phyloP scores from a whole-genome alignment of 2,329 filamentous ascomycete species.

The Alternaria sp. region DNA sequence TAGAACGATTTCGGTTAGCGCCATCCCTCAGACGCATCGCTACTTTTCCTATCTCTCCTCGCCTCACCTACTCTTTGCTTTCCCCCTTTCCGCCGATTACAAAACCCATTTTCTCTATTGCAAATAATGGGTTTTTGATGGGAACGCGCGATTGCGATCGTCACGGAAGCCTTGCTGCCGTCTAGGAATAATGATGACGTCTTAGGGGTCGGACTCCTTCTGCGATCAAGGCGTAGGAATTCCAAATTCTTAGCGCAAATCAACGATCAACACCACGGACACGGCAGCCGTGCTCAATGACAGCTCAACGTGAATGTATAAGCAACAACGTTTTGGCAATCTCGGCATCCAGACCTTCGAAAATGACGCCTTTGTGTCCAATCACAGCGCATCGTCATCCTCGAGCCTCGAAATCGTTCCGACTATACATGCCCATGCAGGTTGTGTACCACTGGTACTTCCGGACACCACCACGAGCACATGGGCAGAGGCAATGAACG shows the following conservation, averaged over 20 bases:
- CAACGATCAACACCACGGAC: not conserved
- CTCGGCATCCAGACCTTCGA: too few relatives aligned
- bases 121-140: not conserved
- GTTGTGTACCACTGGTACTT: not conserved
- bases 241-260: constrained; percentile 4
- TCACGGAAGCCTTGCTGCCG: not conserved
- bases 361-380: constrained; percentile 9
- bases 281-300: not conserved
- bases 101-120: not conserved
- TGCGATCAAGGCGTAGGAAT: constrained; percentile 3
- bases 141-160: not conserved
- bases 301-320: not conserved
- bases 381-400: constrained; percentile 29
- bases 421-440: constrained; percentile 8
- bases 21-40: not conserved
- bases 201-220: constrained; percentile 1
- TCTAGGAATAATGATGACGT: constrained; percentile 11
- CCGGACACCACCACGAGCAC: not conserved
- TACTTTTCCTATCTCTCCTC: not conserved
- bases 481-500: constrained; percentile 8
- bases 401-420: constrained; percentile 7
- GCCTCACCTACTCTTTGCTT: not conserved
- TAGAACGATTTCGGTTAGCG: not conserved
- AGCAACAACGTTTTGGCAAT: too few relatives aligned
- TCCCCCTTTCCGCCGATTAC: not conserved